These are phyloP conservation scores for Sicyos edulis DNA, from an alignment of 306 rosid species.

Conservation along the genomic window DNA sequence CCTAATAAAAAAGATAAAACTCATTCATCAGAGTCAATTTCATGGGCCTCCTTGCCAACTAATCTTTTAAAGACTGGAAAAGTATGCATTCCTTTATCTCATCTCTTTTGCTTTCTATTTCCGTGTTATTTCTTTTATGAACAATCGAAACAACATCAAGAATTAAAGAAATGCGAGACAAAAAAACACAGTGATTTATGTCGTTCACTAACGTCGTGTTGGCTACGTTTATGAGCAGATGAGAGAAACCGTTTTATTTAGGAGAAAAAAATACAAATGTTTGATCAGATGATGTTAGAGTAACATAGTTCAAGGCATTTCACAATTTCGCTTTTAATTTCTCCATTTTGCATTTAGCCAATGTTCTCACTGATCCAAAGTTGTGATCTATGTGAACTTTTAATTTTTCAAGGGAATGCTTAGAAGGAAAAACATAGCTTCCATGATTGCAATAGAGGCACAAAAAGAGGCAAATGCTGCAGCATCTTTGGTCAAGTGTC, in stretches of 20 bases:
- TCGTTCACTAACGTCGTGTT: too few relatives aligned
- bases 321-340: not conserved
- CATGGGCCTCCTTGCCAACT: constrained; percentile 66
- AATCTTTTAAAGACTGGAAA: constrained; percentile 63
- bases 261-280: too few relatives aligned
- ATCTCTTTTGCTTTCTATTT: not conserved
- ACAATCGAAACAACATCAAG: too few relatives aligned
- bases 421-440: constrained; percentile 73
- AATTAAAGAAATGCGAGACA: too few relatives aligned
- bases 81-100: constrained; percentile 33
- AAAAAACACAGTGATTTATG: too few relatives aligned
- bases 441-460: constrained; percentile 71
- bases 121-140: too few relatives aligned
- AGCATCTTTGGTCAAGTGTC: constrained; percentile 58
- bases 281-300: too few relatives aligned
- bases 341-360: constrained; percentile 5
- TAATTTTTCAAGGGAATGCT: constrained; percentile 62
- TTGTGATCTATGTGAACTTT: not conserved
- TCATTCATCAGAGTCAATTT: constrained; percentile 33
- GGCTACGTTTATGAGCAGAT: too few relatives aligned
- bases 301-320: too few relatives aligned
- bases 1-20: constrained; percentile 42
- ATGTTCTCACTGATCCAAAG: constrained; percentile 8
- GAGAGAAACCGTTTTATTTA: too few relatives aligned
- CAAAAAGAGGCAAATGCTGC: constrained; percentile 78